Evolutionary conservation across 116 monocot species (phyloP), one percentile per base, ranked within the genome.

Genomic region (Cymodocea nodosa): DNA sequence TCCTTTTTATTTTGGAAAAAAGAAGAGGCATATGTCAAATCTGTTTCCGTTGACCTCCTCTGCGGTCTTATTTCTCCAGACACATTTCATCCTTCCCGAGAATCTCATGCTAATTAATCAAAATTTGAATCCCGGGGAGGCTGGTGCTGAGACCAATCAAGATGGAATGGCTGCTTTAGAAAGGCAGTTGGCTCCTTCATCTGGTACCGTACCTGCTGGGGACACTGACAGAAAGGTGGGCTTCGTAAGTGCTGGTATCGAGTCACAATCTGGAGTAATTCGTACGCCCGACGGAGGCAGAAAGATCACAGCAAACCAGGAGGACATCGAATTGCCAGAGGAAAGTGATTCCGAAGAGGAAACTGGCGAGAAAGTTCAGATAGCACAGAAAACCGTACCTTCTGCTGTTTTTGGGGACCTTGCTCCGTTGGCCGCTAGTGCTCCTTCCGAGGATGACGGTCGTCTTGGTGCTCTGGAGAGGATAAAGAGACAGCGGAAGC

Each of bases 261-360:
- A 87, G 61, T 77, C 74, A 25, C 78, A 87, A 66, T 6, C 71
- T 34, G 71, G 67, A 18, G 61, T 58, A 16, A 44, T 62, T 19
- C 51, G 39, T 39, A 52, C 62, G 9, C 66, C 83, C 67, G 85
- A 88, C 70, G 73, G 62, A 59, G 66, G 75, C 34, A 81, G 55
- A 56, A 81, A 71, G 54, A 51, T 73, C 1, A 70, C 71, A 67
- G 77, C 65, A n/a, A 87, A 89, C 63, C 68, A 62, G 0, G 97
- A 97, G 67, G 97, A 97, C 50, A 97, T 97, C 25, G 97, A 97
- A 4, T 72, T 97, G 64, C 97, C 97, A 0, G 94, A 94, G 22
- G 97, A 87, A 30, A 85, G 83, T 23, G 91, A 90, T 6, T 80
- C 78, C 17, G 71, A 71, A 0, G 92, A 92, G 20, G 76, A 71